Base-by-base conservation (phyloP, 192 early-diverging fungal species). In the Entomortierella beljakovae region DNA sequence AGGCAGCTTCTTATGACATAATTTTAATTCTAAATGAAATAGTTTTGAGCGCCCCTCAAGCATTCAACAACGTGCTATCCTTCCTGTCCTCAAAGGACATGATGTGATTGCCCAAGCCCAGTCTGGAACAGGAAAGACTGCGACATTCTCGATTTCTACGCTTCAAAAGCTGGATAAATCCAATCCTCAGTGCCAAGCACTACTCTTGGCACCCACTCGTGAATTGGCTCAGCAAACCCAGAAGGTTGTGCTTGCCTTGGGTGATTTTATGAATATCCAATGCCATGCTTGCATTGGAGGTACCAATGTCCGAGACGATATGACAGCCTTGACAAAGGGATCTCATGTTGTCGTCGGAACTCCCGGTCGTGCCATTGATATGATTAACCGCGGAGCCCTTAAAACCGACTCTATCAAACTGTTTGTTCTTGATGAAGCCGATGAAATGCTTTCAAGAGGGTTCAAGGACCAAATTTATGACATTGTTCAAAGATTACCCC, bases 51-150 rank as follows among this genome's bases (percentile, higher is more conserved):
- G 91, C 69, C 96, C 96, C 33, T 97, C 96, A 26, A 85, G 92
- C 40, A 96, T 98, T 82, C 96, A 98, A 85, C 92, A 93, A 81
- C 90, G 95, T 68, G 96, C 96, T 49, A 98, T 98, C 58, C 82
- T 94, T 70, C 97, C 97, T 38, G 91, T 98, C 49, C 83, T 98
- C 55, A 95, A 93, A 86, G 90, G 88, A 42, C 93, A 88, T 75
- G 98, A 99, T 85, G 95, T 99, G 46, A 99, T 99, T 87, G 98
- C 97, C 50, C 97, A 99, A 87, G 98, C 97, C 23, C 97, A 99
- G 87, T 97, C 96, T 55, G 97, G 98, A 86, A 97, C 96, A 64
- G 98, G 97, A 81, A 99, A 99, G 86, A 99, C 96, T 40, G 96
- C 97, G 61, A 98, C 97, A 51, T 99, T 99, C 90, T 96, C 96